phyloP scores from a whole-genome alignment of 495 filamentous ascomycete genomes.

The Daldinia childiae region DNA sequence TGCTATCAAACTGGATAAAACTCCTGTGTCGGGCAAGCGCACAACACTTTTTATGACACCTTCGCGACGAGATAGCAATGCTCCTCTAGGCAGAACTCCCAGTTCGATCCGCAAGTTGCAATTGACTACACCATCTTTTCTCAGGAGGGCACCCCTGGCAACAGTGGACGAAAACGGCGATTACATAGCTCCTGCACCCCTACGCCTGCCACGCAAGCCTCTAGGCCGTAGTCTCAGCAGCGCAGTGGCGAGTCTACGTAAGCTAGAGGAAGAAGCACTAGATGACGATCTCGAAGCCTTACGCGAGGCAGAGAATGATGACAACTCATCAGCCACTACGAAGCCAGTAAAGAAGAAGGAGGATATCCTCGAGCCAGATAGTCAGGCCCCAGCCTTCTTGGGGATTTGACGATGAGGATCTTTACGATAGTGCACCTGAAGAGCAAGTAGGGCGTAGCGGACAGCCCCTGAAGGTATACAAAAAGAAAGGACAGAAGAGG shows the following conservation, averaged over 20 bases:
- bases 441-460: conserved; percentile 56
- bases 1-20: conserved; percentile 58
- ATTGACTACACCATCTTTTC: conserved; percentile 77
- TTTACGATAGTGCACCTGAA: conserved; percentile 60
- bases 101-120: conserved; percentile 60
- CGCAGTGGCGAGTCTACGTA: conserved; percentile 78
- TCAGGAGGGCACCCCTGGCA: conserved; percentile 64
- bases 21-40: conserved; percentile 71
- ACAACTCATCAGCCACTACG: conserved; percentile 27
- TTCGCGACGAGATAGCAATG: conserved; percentile 47
- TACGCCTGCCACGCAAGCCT: conserved; percentile 70
- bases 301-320: conserved; percentile 76
- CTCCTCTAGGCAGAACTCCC: conserved; percentile 52
- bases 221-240: conserved; percentile 78
- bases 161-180: conserved; percentile 61
- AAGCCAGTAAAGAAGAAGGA: conserved; percentile 34
- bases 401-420: conserved; percentile 68
- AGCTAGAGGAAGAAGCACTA: conserved; percentile 78
- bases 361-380: conserved; percentile 68
- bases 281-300: conserved; percentile 86
- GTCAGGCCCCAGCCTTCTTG: conserved; percentile 64
- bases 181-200: conserved; percentile 55
- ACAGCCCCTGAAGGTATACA: conserved; percentile 70
- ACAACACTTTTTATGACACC: conserved; percentile 75
- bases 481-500: conserved; percentile 93